A percentile compares a stretch with the other conserved stretches of the same genome.
phyloP scores from a whole-genome alignment of 2,329 filamentous ascomycete species.

The Rugonectria rugulosa region DNA sequence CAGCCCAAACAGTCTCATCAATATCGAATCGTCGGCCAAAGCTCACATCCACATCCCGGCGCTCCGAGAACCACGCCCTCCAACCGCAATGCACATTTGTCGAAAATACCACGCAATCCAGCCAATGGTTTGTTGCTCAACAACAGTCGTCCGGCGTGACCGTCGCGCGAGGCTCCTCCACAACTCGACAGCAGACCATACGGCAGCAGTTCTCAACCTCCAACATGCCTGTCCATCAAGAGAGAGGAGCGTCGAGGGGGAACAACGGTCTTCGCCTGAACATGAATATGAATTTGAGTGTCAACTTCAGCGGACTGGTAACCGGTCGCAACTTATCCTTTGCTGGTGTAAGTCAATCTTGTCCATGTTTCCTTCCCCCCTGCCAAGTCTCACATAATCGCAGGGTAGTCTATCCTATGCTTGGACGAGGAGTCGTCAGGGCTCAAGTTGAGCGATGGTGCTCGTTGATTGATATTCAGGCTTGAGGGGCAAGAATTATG shows the following conservation, averaged over 20 bases:
- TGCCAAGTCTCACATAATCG: constrained; percentile 12
- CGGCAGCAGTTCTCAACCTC: constrained; percentile 23
- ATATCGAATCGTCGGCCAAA: constrained; percentile 26
- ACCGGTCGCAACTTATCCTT: constrained; percentile 37
- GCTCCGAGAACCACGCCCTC: constrained; percentile 4
- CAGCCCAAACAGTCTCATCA: constrained; percentile 4
- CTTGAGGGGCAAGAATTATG: not conserved
- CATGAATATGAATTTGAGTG: constrained; percentile 35
- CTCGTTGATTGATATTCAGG: not conserved
- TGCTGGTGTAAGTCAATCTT: constrained; percentile 28
- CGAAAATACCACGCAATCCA: constrained; percentile 32
- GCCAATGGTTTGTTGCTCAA: constrained; percentile 32
- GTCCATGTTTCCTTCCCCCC: not conserved
- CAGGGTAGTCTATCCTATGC: constrained; percentile 36
- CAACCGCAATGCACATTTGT: constrained; percentile 24
- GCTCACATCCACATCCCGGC: constrained; percentile 11
- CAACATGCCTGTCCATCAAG: constrained; percentile 3
- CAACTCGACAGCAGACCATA: constrained; percentile 30
- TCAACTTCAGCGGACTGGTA: constrained; percentile 36
- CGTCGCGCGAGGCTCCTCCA: constrained; percentile 28
- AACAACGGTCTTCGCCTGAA: constrained; percentile 35
- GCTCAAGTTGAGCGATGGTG: not conserved
- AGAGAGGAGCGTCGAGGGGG: constrained; percentile 14
- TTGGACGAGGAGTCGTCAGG: constrained; percentile 30
- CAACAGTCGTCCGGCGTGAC: constrained; percentile 16